These are phyloP conservation scores for Platanthera zijinensis DNA, from an alignment of 106 monocot genomes.

Conservation along the genomic window DNA sequence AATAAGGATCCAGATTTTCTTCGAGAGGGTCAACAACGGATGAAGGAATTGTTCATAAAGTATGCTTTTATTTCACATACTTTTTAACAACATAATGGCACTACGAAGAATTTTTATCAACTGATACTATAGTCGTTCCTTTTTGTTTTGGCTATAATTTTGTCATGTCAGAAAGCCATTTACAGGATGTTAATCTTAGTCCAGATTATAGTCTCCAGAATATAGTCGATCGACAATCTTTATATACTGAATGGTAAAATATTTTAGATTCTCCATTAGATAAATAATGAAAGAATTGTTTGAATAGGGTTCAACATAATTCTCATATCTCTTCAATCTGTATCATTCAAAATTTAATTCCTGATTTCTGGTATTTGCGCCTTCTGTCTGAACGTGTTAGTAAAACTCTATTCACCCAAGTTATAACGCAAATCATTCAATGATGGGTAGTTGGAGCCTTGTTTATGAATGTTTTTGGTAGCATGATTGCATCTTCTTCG, in stretches of 20 bases:
- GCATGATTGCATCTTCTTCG: background rate
- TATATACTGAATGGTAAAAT: background rate
- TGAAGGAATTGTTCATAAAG: conserved; percentile 58
- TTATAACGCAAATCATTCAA: background rate
- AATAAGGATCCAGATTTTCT: conserved; percentile 45
- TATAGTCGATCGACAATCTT: no score
- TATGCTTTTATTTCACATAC: conserved; percentile 18
- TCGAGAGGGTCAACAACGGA: conserved; percentile 36
- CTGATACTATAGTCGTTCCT: background rate
- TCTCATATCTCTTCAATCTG: background rate
- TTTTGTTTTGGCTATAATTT: background rate
- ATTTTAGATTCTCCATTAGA: background rate
- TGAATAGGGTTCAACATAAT: background rate
- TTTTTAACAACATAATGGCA: background rate
- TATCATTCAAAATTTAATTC: background rate
- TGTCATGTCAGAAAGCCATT: background rate
- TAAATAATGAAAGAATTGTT: background rate
- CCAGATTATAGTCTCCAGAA: background rate
- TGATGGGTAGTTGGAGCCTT: background rate
- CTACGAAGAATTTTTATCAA: background rate
- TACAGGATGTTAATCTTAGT: background rate
- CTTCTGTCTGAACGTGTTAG: background rate
- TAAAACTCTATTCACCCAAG: background rate
- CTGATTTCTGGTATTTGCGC: background rate
- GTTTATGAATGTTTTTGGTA: background rate